Evolutionary conservation across 345 rosid species (phyloP).

Genomic region (Luvunga scandens): DNA sequence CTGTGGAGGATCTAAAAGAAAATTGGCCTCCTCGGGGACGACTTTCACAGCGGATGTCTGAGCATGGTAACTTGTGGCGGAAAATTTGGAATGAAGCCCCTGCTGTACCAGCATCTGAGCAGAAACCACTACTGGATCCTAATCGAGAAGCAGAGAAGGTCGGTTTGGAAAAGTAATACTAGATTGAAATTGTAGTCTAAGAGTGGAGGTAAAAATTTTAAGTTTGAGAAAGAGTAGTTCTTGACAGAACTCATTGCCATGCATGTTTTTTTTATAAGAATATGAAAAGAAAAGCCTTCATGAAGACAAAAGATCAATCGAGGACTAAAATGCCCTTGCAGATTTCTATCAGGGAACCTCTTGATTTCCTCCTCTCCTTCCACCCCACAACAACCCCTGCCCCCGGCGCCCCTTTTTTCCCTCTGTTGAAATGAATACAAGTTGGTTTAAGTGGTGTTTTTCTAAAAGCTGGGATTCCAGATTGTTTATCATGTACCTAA

Average conservation of each 20-base stretch:
- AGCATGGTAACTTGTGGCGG: slow-evolving; percentile 82
- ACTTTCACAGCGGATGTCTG: slow-evolving; percentile 93
- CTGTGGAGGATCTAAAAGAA: slow-evolving; percentile 32
- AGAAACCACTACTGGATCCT: slow-evolving; percentile 87
- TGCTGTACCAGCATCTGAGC: slow-evolving; percentile 70
- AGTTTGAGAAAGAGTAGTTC: background rate
- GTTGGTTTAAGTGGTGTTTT: background rate
- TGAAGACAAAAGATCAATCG: background rate
- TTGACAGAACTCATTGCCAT: background rate
- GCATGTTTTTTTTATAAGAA: background rate
- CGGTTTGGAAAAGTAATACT: background rate
- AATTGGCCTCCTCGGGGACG: slow-evolving; percentile 90
- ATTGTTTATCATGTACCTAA: background rate
- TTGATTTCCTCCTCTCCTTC: too few species aligned
- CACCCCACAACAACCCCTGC: too few species aligned
- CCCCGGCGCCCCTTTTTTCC: background rate
- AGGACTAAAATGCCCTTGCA: background rate
- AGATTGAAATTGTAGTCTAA: too few species aligned
- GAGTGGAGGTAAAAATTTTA: too few species aligned
- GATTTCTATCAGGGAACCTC: background rate
- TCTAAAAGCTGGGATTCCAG: background rate
- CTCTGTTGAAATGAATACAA: background rate
- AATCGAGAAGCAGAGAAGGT: slow-evolving; percentile 97
- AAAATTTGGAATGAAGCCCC: slow-evolving; percentile 89
- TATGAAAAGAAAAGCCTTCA: background rate